Evolutionary conservation across 495 filamentous ascomycete species (phyloP), one percentile per base, ranked within the genome.

Genomic region (Tuber umbilicatum): DNA sequence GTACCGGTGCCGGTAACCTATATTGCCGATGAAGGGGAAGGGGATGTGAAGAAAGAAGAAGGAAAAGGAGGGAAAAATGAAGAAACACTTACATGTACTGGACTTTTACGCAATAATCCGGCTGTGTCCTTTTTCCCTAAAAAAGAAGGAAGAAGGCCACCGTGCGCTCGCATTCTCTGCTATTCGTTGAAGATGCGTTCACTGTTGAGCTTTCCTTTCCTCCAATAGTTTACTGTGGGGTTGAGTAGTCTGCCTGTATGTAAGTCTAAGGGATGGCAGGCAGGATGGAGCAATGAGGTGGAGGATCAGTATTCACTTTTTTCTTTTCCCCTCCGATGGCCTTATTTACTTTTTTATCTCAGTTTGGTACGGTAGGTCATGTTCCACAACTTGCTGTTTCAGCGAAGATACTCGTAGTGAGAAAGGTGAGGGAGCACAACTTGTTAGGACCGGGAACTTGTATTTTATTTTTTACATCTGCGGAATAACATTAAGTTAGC

Each of bases 311-410:
- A 35, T 64, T 64, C 55, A 35, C 55, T 35, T 64, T 64, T 64
- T 64, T 64, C 47, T 27, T 55, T 55, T 55, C 23, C 27, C 35
- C 5, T 19, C 12, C 31, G 1, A 35, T 64, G 55, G 14, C 55
- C 14, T 35, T 35, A 31, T 64, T 64, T 64, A 31, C 50, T 55
- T 55, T 47, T 55, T 55, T 16, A 47, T 23, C 21, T 5, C 14
- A 16, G 55, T 64, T 64, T 64, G 55, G 55, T 64, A 64, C 55
- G 2, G 55, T 64, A 64, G 55, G 55, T 64, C 55, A 64, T 64
- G 55, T 64, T 64, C 55, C 55, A 64, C 55, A 64, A 7, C 27
- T 17, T 19, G 14, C 16, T 64, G 55, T 35, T 64, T 64, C 55
- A 64, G 55, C 55, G 27, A 64, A 35, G 55, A 31, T 64, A 64